Evolutionary conservation across 371 early-diverging fungal genomes (phyloP).

Genomic region (Capillidium rhysosporum): DNA sequence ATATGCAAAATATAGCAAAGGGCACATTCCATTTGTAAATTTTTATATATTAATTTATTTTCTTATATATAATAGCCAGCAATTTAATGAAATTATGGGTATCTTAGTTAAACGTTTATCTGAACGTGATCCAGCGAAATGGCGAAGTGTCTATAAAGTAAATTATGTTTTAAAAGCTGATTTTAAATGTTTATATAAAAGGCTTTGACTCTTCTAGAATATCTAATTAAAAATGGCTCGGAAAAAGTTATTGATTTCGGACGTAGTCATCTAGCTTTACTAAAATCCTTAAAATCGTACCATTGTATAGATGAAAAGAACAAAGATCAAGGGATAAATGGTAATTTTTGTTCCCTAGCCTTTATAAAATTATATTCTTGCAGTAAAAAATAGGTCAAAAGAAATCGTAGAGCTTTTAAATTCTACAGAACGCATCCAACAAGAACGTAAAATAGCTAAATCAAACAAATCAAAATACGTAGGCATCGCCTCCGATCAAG

Average conservation of each 20-base stretch:
- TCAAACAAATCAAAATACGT: constrained; percentile 71
- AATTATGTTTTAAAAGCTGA: not conserved
- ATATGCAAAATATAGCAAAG: constrained; percentile 76
- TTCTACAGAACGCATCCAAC: constrained; percentile 47
- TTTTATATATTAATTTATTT: not conserved
- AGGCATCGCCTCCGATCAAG: constrained; percentile 39
- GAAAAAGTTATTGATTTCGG: constrained; percentile 81
- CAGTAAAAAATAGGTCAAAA: constrained; percentile 77
- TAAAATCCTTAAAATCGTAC: constrained; percentile 66
- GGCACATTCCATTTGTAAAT: constrained; percentile 61
- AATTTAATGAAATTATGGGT: constrained; percentile 86
- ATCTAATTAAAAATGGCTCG: constrained; percentile 84
- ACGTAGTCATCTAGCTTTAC: constrained; percentile 55
- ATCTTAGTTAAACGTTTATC: constrained; percentile 68
- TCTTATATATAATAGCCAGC: constrained; percentile 24
- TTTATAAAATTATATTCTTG: not conserved
- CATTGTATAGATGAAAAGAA: constrained; percentile 74
- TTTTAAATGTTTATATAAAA: constrained; percentile 10
- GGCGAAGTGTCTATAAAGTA: constrained; percentile 92
- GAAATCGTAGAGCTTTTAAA: constrained; percentile 66
- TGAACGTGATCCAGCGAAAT: constrained; percentile 62
- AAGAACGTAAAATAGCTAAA: constrained; percentile 75
- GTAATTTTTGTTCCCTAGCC: constrained; percentile 17
- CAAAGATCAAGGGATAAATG: constrained; percentile 93
- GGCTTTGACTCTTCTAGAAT: constrained; percentile 80